Conservation (phyloP, 1,139 yeast species). For the Geotrichum macrosporum region DNA sequence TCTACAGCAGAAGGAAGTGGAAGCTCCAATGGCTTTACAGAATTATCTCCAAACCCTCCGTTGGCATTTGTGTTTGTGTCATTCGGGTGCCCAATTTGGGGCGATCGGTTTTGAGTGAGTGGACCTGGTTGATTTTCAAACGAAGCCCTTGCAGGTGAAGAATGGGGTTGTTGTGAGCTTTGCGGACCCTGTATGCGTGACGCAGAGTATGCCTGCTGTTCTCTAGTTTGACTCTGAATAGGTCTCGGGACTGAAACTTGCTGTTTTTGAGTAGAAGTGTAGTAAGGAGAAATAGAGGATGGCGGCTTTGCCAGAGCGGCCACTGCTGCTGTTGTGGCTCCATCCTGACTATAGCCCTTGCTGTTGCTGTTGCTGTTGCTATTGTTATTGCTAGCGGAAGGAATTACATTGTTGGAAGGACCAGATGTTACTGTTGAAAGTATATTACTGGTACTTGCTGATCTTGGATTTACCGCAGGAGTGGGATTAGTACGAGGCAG, state of each 20-base stretch:
- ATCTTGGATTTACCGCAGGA: conserved; percentile 7
- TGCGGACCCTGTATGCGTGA: conserved; percentile 11
- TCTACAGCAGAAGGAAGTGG: conserved; percentile 59
- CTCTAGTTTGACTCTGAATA: conserved; percentile 4
- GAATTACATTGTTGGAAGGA: conserved; percentile 1
- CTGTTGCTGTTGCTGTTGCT: too few relatives aligned
- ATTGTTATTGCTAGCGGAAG: too few relatives aligned
- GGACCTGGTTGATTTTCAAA: too few relatives aligned
- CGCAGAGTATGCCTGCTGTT: conserved; percentile 13
- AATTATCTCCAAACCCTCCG: conserved; percentile 37
- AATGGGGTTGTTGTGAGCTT: conserved; percentile 36
- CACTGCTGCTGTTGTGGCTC: conserved; percentile 36
- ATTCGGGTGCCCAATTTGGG: conserved; percentile 20
- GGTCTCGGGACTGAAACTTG: conserved; percentile 4
- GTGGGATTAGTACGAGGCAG: conserved; percentile 20
- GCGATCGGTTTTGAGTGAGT: conserved; percentile 23
- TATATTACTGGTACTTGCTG: conserved; percentile 15
- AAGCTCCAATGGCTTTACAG: conserved; percentile 41
- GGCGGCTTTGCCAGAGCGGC: conserved; percentile 32
- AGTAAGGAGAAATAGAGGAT: conserved; percentile 17
- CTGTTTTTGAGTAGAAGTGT: conserved; percentile 10
- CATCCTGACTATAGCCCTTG: too few relatives aligned
- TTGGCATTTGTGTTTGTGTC: conserved; percentile 21
- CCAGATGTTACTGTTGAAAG: background rate
- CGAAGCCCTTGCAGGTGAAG: too few relatives aligned